Evolutionary conservation across 75 land plant species (phyloP).

Genomic region (Azolla pinnata): DNA sequence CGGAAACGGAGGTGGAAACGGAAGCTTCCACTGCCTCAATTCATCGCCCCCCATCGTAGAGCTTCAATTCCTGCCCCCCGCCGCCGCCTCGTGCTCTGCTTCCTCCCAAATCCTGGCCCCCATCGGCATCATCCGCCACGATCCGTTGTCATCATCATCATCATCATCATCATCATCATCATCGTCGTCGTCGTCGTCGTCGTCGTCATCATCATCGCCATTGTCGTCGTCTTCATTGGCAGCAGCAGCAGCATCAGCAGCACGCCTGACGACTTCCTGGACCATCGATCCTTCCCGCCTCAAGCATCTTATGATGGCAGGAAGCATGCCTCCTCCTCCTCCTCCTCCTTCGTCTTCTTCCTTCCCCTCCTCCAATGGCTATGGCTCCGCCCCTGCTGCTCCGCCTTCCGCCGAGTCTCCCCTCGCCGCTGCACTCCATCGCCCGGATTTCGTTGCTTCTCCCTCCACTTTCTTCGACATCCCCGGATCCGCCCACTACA

Average conservation of each 20-base stretch:
- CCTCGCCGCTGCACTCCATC: not conserved
- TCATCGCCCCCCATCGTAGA: not conserved
- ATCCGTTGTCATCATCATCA: not conserved
- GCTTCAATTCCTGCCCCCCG: constrained; percentile 5
- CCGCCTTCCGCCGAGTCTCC: too few relatives aligned
- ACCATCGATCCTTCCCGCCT: not conserved
- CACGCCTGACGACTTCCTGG: not conserved
- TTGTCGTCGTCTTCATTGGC: not conserved
- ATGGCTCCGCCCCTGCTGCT: not conserved
- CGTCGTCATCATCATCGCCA: not conserved
- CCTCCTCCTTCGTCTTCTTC: not conserved
- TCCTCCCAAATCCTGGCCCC: not conserved
- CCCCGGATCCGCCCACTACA: too few relatives aligned
- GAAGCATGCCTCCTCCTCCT: not conserved
- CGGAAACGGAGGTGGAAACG: too few relatives aligned
- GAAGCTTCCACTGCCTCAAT: too few relatives aligned
- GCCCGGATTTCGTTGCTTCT: not conserved
- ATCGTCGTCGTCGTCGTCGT: not conserved
- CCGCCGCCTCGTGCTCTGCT: not conserved
- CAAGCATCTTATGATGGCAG: not conserved
- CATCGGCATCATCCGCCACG: not conserved
- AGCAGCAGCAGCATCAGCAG: not conserved
- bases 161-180: not conserved
- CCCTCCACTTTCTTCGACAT: too few relatives aligned
- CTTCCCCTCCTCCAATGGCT: not conserved